Percentiles rank a stretch among this genome's conserved stretches.
phyloP scores from a whole-genome alignment of 164 flowering plant genomes.

The Vitis labrusca region DNA sequence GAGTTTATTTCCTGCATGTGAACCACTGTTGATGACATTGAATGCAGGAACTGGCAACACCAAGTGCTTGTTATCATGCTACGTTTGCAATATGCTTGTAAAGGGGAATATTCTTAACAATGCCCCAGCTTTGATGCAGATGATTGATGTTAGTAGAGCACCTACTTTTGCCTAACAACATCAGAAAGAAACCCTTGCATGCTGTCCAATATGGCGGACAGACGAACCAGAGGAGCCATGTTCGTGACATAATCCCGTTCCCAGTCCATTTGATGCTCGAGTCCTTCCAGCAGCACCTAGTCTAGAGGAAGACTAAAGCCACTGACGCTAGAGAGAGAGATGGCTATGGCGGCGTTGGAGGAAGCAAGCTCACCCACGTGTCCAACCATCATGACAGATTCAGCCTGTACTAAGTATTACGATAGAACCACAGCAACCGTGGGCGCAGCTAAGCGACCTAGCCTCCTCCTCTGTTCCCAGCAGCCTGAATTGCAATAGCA shows the following conservation, averaged over 20 bases:
- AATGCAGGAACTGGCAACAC: too few species aligned
- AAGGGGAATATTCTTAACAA: too few species aligned
- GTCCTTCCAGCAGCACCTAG: too few species aligned
- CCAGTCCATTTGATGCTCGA: too few species aligned
- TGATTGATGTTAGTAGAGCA: too few species aligned
- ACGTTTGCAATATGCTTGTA: too few species aligned
- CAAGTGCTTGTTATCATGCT: too few species aligned
- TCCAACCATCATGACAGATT: conserved; percentile 62
- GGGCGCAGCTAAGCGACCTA: conserved; percentile 41
- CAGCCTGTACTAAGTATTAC: conserved; percentile 33
- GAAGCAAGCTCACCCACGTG: conserved; percentile 39
- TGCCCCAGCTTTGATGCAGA: too few species aligned
- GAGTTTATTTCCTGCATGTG: too few species aligned
- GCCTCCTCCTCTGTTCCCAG: conserved; percentile 13
- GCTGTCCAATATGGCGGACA: conserved; percentile 38
- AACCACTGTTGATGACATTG: too few species aligned
- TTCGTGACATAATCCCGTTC: conserved; percentile 32
- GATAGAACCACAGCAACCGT: conserved; percentile 37
- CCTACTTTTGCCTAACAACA: too few species aligned
- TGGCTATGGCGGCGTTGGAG: conserved; percentile 33
- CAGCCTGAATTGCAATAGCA: too few species aligned
- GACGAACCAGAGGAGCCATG: conserved; percentile 41
- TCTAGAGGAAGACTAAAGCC: conserved; percentile 35
- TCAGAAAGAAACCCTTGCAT: conserved; percentile 40
- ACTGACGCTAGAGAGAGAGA: conserved; percentile 28